Percentiles rank a stretch among this genome's conserved stretches.
phyloP scores from a whole-genome alignment of 257 asterid genomes.

The Solanum megistacrolobum region DNA sequence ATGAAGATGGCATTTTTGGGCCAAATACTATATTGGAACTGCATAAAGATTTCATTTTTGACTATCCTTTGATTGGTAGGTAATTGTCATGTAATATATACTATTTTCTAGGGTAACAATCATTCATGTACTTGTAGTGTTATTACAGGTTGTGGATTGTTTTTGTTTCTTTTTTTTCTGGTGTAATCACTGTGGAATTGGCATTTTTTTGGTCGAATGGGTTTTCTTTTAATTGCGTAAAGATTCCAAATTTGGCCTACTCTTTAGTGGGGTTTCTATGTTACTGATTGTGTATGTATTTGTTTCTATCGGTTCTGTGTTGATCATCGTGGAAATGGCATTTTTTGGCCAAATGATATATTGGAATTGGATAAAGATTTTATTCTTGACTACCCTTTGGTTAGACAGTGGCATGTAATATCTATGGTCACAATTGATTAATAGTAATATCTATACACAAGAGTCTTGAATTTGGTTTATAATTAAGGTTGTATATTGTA shows the following conservation, averaged over 20 bases:
- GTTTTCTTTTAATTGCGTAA: accelerated
- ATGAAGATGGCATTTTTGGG: too few species aligned
- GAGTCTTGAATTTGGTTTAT: background rate
- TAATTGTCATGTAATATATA: too few species aligned
- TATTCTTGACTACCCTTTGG: background rate
- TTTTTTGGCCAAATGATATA: too few species aligned
- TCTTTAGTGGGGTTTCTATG: background rate
- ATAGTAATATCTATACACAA: background rate
- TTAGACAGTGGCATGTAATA: background rate
- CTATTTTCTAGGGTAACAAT: too few species aligned
- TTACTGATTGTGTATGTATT: background rate
- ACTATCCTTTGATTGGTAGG: too few species aligned
- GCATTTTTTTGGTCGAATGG: background rate
- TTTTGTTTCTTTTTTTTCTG: background rate
- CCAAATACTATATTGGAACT: too few species aligned
- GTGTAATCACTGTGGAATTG: background rate
- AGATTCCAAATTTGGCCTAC: background rate
- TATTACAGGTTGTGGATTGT: background rate
- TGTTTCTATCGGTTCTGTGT: too few species aligned
- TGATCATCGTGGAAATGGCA: too few species aligned
- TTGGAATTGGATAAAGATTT: background rate
- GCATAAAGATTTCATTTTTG: too few species aligned
- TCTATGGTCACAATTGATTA: background rate
- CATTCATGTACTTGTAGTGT: background rate
- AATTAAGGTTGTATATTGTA: background rate